phyloP scores from a whole-genome alignment of 2,329 filamentous ascomycete species.

The Ophiocordyceps camponoti-saundersi region DNA sequence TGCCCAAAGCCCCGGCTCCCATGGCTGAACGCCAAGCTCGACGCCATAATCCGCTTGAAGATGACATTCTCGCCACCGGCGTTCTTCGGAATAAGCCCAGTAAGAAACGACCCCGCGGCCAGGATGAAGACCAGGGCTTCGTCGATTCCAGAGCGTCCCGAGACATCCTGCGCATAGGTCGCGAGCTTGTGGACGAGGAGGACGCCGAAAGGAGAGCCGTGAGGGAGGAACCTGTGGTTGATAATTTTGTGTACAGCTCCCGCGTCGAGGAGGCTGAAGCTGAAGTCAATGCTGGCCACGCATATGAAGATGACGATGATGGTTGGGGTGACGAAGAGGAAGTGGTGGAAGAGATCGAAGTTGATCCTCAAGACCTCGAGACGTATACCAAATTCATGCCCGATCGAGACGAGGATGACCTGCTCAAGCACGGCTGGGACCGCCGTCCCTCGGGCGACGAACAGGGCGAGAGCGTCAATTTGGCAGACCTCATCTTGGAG shows the following conservation, averaged over 20 bases:
- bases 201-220: slow-evolving; percentile 15
- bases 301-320: slow-evolving; percentile 40
- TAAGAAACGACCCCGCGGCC: slow-evolving; percentile 49
- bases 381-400: slow-evolving; percentile 85
- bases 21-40: slow-evolving; percentile 40
- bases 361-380: slow-evolving; percentile 78
- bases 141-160: slow-evolving; percentile 78
- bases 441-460: slow-evolving; percentile 26
- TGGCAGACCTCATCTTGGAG: slow-evolving; percentile 83
- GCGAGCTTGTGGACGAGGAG: slow-evolving; percentile 76
- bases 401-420: slow-evolving; percentile 48
- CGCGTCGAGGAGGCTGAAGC: slow-evolving; percentile 40
- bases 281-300: slow-evolving; percentile 24
- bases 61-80: slow-evolving; percentile 61
- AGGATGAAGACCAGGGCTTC: slow-evolving; percentile 49
- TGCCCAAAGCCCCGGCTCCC: slow-evolving; percentile 64
- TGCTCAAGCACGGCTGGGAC: slow-evolving; percentile 50
- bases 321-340: slow-evolving; percentile 65
- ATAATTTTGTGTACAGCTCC: slow-evolving; percentile 64
- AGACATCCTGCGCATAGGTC: slow-evolving; percentile 78
- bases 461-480: slow-evolving; percentile 47
- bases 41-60: slow-evolving; percentile 79
- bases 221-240: slow-evolving; percentile 21
- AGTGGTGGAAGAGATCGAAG: slow-evolving; percentile 53
- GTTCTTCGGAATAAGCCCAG: slow-evolving; percentile 57